Conservation (phyloP, 1,284 basidiomycete genomes). For the Tremellales sp. region DNA sequence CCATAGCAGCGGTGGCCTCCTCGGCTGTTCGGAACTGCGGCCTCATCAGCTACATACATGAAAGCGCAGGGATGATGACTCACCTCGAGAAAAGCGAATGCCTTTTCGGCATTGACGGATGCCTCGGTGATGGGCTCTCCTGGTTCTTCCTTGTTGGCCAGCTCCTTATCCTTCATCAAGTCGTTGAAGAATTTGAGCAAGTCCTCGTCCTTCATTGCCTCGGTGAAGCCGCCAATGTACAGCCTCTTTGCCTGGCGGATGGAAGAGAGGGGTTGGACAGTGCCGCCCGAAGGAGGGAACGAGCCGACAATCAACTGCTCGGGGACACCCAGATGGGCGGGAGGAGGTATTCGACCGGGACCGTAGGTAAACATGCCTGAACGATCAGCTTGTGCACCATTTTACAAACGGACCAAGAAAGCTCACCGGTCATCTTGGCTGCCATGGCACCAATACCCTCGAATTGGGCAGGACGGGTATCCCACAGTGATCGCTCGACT, state of each 20-base stretch:
- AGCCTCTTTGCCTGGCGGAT: constrained; percentile 89
- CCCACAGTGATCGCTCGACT: constrained; percentile 85
- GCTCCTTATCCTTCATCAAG: constrained; percentile 88
- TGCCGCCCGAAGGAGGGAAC: constrained; percentile 32
- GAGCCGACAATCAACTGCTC: constrained; percentile 28
- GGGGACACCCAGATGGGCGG: constrained; percentile 38
- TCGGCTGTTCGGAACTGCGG: constrained; percentile 89
- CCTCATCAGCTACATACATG: background rate
- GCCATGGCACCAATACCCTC: constrained; percentile 91
- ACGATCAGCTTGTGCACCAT: background rate
- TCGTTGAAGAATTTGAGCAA: constrained; percentile 89
- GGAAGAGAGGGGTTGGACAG: constrained; percentile 65
- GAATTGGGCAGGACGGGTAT: constrained; percentile 90
- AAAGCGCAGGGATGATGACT: constrained; percentile 15
- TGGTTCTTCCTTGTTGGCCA: constrained; percentile 66
- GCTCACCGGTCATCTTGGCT: constrained; percentile 89
- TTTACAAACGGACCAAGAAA: background rate
- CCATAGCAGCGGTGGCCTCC: constrained; percentile 93
- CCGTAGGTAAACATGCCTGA: constrained; percentile 45
- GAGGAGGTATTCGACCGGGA: constrained; percentile 42
- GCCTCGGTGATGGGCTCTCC: constrained; percentile 88
- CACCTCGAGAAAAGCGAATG: constrained; percentile 94
- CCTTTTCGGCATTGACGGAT: constrained; percentile 96
- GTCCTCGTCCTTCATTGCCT: constrained; percentile 84
- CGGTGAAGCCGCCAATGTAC: constrained; percentile 92